Conservation (phyloP, 2,329 filamentous ascomycete genomes). For the Alternaria ethzedia region DNA sequence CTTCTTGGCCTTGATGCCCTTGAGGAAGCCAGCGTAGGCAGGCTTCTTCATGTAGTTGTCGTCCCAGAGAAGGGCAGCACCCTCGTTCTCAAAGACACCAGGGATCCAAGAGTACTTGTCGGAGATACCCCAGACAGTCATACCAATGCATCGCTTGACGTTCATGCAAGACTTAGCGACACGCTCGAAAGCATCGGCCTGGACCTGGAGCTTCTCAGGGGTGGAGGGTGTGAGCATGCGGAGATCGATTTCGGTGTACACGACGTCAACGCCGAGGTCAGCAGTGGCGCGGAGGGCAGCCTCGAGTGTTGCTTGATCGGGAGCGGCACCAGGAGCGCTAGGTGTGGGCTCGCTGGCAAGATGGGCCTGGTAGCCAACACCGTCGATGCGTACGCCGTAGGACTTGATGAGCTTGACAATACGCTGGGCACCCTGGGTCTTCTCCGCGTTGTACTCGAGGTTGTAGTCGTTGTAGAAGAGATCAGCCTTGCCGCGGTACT, state of each 20-base stretch:
- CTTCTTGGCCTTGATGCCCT: slow-evolving; percentile 31
- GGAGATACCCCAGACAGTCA: slow-evolving; percentile 57
- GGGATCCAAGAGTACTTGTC: slow-evolving; percentile 53
- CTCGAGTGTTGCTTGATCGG: slow-evolving; percentile 54
- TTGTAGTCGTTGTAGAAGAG: slow-evolving; percentile 70
- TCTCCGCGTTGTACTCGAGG: slow-evolving; percentile 62
- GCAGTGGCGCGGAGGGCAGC: slow-evolving; percentile 60
- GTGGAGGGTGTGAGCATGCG: slow-evolving; percentile 57
- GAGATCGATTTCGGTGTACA: slow-evolving; percentile 69
- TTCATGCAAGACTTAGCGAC: slow-evolving; percentile 48
- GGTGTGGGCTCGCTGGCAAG: slow-evolving; percentile 60
- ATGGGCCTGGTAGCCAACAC: slow-evolving; percentile 69
- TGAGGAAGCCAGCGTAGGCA: slow-evolving; percentile 41
- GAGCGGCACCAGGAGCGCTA: slow-evolving; percentile 47
- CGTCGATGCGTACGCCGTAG: slow-evolving; percentile 60
- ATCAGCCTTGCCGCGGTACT: slow-evolving; percentile 48
- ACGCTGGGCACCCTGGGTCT: slow-evolving; percentile 43
- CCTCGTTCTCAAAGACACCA: slow-evolving; percentile 45
- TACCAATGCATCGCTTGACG: slow-evolving; percentile 47
- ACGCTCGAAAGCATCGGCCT: slow-evolving; percentile 56
- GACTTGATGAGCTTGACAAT: slow-evolving; percentile 51
- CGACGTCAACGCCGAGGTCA: slow-evolving; percentile 62
- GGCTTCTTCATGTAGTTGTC: slow-evolving; percentile 46
- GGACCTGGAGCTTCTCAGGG: slow-evolving; percentile 51
- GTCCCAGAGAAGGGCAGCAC: slow-evolving; percentile 45